Percentiles rank a stretch among this genome's conserved stretches.
phyloP scores from a whole-genome alignment of 345 rosid species.

The Moricandia moricandioides region DNA sequence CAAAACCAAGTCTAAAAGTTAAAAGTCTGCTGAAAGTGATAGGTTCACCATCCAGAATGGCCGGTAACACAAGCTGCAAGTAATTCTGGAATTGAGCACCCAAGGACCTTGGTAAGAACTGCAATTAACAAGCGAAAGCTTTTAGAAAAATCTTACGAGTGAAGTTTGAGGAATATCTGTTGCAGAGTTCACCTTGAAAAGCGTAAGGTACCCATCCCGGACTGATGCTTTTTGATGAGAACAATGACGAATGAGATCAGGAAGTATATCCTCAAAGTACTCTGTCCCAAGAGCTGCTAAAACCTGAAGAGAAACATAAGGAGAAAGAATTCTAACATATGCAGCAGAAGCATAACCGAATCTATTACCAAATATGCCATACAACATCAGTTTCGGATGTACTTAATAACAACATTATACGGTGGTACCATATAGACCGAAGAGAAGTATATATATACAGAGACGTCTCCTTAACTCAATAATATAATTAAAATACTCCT shows the following conservation, averaged over 20 bases:
- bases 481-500: not conserved
- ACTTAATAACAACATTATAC: slow-evolving; percentile 1
- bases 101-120: slow-evolving; percentile 94
- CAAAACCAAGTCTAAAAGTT: slow-evolving; percentile 13
- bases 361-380: not conserved
- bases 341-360: slow-evolving; percentile 3
- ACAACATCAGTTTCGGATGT: slow-evolving; percentile 6
- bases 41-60: slow-evolving; percentile 81
- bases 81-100: slow-evolving; percentile 95
- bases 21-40: slow-evolving; percentile 7
- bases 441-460: not conserved
- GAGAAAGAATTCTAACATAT: slow-evolving; percentile 7
- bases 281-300: slow-evolving; percentile 88
- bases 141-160: not conserved
- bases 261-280: slow-evolving; percentile 79
- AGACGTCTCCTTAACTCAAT: not conserved
- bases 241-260: slow-evolving; percentile 88
- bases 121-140: slow-evolving; percentile 30
- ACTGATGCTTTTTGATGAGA: slow-evolving; percentile 91
- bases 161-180: slow-evolving; percentile 1
- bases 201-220: slow-evolving; percentile 97
- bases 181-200: slow-evolving; percentile 67
- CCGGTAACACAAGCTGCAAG: slow-evolving; percentile 89
- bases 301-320: slow-evolving; percentile 53
- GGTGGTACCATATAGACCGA: not conserved